These are phyloP conservation scores for Backusella psychrophila DNA, from an alignment of 192 early-diverging fungal genomes.

Conservation along the genomic window DNA sequence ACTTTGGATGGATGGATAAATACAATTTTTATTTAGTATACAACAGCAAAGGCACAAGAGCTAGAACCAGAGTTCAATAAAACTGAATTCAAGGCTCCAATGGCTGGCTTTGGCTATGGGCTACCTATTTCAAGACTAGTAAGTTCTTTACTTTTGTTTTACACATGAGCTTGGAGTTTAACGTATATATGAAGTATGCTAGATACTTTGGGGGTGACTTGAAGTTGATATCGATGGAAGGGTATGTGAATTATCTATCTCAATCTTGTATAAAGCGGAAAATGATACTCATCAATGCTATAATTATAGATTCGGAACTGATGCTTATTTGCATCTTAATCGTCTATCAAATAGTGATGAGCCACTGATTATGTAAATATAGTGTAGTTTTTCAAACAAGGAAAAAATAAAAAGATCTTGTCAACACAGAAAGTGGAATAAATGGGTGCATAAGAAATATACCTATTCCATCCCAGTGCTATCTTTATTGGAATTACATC, in stretches of 20 bases:
- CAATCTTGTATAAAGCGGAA: background rate
- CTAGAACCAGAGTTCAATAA: constrained; percentile 70
- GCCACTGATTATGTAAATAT: constrained; percentile 60
- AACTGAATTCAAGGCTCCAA: constrained; percentile 77
- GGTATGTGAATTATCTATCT: constrained; percentile 38
- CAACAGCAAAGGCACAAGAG: constrained; percentile 68
- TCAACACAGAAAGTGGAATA: too few relatives aligned
- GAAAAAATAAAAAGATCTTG: too few relatives aligned
- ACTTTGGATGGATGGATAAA: background rate
- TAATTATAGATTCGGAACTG: constrained; percentile 73
- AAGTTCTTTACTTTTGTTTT: background rate
- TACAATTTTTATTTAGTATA: constrained; percentile 43
- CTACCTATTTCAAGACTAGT: constrained; percentile 78
- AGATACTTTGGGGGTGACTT: constrained; percentile 97
- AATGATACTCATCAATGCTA: background rate
- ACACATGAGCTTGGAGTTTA: background rate
- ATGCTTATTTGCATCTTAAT: constrained; percentile 93
- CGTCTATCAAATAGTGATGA: constrained; percentile 90
- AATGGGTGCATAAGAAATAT: too few relatives aligned
- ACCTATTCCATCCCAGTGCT: too few relatives aligned
- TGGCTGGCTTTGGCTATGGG: constrained; percentile 92
- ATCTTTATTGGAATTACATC: too few relatives aligned
- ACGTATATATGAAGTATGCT: constrained; percentile 61
- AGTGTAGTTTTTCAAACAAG: too few relatives aligned
- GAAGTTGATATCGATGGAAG: constrained; percentile 92